Base-by-base conservation (phyloP, 2,329 filamentous ascomycete genomes). In the Calonectria honghensis region DNA sequence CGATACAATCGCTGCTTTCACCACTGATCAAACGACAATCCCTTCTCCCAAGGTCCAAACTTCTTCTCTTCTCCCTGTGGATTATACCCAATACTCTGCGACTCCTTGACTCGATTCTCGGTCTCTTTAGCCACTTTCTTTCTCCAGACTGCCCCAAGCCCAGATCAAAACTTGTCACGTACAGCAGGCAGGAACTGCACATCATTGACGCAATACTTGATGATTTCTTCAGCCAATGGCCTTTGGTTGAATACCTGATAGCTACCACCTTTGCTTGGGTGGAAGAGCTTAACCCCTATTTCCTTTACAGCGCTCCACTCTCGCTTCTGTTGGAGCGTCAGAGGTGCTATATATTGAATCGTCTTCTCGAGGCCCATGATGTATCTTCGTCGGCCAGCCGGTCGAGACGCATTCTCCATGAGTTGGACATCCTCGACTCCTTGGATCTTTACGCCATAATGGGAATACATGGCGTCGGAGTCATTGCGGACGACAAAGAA, bases 401-500 rank as follows among this genome's bases (percentile, higher is more conserved):
- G 67, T n/a, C 48, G 66, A 29, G 29, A 37, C 63, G 57, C 89
- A 4, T 88, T 77, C 78, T 92, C 90, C 86, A 92, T 89, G 0
- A 93, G 83, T 78, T 93, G 90, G 0, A 93, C 68, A 76, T 93
- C 90, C 4, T 87, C 74, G 16, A 92, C 78, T 0, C 89, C 87
- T 0, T 76, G 73, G 0, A 92, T 77, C 0, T 71, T 31, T 74
- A 93, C 84, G 0, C 78, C 48, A 75, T 83, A 91, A 39, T 86
- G 87, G 57, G 52, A 79, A 78, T 85, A 90, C 0, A 93, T 81
- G 0, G 90, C 90, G 76, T 92, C 88, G 0, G 91, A 90, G 77
- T 92, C 90, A 75, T 89, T 90, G 3, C 90, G 88, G n/a, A 93
- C 84, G 74, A 93, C 91, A 77, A 91, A 92, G 73, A 92, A 86